Conservation (phyloP, 345 rosid species). For the Trapa bicornis region DNA sequence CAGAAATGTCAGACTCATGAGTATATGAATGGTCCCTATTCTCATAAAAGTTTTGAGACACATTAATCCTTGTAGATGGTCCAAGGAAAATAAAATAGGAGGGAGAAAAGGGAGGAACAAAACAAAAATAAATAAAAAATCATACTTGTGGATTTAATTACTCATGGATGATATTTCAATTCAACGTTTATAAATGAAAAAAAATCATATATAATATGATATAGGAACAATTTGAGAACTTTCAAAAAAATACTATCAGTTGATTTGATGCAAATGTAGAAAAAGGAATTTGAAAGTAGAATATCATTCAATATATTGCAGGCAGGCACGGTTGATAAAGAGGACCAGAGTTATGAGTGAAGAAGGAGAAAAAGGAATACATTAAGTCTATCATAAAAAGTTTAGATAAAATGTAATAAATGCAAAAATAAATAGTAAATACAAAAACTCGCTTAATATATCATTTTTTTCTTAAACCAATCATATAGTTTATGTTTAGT, state of each 20-base stretch:
- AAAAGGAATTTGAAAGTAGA: not conserved
- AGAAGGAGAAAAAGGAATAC: not conserved
- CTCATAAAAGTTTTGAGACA: not conserved
- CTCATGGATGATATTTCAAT: no score
- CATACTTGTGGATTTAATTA: no score
- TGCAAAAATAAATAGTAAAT: not conserved
- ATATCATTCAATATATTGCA: not conserved
- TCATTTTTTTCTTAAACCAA: no score
- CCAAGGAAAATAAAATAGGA: not conserved
- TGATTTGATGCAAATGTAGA: not conserved
- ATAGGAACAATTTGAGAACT: no score
- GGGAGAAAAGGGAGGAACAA: not conserved
- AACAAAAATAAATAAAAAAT: not conserved
- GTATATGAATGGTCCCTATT: not conserved
- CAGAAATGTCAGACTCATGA: not conserved
- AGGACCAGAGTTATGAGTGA: constrained; percentile 7
- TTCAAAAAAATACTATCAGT: no score
- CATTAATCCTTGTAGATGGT: constrained; percentile 2
- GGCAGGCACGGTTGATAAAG: not conserved
- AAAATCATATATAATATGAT: no score
- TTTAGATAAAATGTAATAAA: not conserved
- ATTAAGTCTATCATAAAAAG: not conserved
- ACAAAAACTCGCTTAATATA: not conserved
- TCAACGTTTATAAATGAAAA: no score
- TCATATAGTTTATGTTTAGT: no score